Percentiles rank a stretch among this genome's conserved stretches.
Conservation (phyloP, 352 stramenopile genomes). For the Pythium apleroticum region DNA sequence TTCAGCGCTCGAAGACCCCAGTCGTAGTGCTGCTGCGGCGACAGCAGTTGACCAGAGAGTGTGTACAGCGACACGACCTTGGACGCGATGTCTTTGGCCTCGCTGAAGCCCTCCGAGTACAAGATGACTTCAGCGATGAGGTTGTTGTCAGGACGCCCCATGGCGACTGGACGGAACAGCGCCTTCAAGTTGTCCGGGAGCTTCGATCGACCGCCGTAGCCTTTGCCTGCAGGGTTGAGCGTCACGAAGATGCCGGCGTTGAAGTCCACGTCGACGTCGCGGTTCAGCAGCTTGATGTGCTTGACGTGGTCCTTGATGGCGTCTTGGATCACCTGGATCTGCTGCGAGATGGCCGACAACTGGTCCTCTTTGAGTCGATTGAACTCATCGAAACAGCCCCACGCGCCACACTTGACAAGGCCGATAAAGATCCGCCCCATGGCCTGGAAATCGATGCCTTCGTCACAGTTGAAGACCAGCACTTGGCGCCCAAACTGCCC, state of each 20-base stretch:
- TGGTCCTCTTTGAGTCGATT: slow-evolving; percentile 91
- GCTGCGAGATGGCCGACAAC: slow-evolving; percentile 86
- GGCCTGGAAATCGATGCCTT: slow-evolving; percentile 87
- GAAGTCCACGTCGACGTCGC: slow-evolving; percentile 73
- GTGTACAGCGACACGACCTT: slow-evolving; percentile 87
- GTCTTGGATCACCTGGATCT: slow-evolving; percentile 91
- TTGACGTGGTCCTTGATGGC: slow-evolving; percentile 73
- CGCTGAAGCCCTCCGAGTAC: slow-evolving; percentile 81
- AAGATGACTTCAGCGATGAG: slow-evolving; percentile 89
- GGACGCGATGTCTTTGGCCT: slow-evolving; percentile 68
- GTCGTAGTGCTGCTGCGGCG: slow-evolving; percentile 88
- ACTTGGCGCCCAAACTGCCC: slow-evolving; percentile 82
- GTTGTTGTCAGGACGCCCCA: slow-evolving; percentile 85
- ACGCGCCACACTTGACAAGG: slow-evolving; percentile 87
- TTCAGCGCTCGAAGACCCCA: slow-evolving; percentile 90
- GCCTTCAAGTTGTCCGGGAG: slow-evolving; percentile 92
- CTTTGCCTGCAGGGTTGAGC: slow-evolving; percentile 89
- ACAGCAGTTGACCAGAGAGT: slow-evolving; percentile 68
- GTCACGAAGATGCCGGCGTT: slow-evolving; percentile 93
- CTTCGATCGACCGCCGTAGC: slow-evolving; percentile 87
- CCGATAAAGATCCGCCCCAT: slow-evolving; percentile 92
- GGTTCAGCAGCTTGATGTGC: slow-evolving; percentile 64
- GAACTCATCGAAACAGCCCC: slow-evolving; percentile 93
- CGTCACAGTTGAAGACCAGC: slow-evolving; percentile 88
- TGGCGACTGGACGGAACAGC: slow-evolving; percentile 87